Base-by-base conservation (phyloP, 768 basidiomycete species). In the Tylopilus sp. region DNA sequence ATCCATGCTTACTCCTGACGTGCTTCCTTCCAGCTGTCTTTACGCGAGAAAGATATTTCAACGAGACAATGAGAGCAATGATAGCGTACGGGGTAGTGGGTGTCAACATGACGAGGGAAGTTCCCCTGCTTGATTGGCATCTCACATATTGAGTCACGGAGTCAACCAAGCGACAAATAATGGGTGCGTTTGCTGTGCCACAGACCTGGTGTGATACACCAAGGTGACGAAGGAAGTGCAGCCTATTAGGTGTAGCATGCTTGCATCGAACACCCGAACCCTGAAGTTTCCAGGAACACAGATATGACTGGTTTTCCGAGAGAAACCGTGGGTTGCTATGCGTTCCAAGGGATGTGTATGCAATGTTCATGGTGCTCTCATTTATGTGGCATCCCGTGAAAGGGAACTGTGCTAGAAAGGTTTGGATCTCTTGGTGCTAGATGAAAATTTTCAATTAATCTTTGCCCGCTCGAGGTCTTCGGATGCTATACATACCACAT, bases 41-140 rank as follows among this genome's bases (percentile, higher is more conserved):
- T 22, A 4, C 65, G 67, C 11, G 64, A 67, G 47, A 67, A 66
- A 10, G 52, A 37, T 22, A 41, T 64, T 1, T 19, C 52, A 11
- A 8, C 1, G 1, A n/a, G 29, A 44, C 67, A 66, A 13, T 48
- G 5, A 8, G 22, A 42, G 36, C 67, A 66, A 4, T 26, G 12
- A 41, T 48, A 47, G 25, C 62, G 65, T 13, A 48, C 5, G 1
- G n/a, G 45, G 17, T 61, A 61, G 33, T 69, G 65, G 1, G 31
- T 59, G 7, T 61, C 59, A 0, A 47, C 45, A 14, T 66, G 67
- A 1, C 65, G 44, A 24, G 65, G 24, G 12, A 64, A 37, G 22
- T 25, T 57, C 25, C 47, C 53, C 24, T 67, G 37, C 11, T 52
- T 61, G 36, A 45, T 46, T 10, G 7, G 1, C 7, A 0, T 9